These are phyloP conservation scores for Kwoniella bestiolae DNA, from an alignment of 768 basidiomycete genomes.

Conservation along the genomic window DNA sequence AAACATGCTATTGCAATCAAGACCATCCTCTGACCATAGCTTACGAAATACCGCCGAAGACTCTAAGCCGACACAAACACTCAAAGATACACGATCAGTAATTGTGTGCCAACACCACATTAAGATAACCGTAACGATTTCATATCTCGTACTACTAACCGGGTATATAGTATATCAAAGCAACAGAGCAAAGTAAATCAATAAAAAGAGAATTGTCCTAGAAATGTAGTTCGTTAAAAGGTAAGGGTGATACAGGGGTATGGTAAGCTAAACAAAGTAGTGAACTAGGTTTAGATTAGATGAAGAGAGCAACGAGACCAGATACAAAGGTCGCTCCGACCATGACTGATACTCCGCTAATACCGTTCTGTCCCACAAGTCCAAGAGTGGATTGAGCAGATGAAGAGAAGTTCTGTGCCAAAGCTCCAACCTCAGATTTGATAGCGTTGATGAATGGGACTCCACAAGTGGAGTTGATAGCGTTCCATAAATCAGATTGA, in stretches of 20 bases:
- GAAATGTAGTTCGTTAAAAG: background rate
- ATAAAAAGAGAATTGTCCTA: background rate
- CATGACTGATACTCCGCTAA: conserved; percentile 12
- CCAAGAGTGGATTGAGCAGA: conserved; percentile 19
- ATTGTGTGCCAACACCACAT: background rate
- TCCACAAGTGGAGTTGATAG: conserved; percentile 70
- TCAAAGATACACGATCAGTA: background rate
- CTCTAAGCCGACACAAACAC: too few species aligned
- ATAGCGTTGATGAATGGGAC: conserved; percentile 63
- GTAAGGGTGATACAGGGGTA: background rate
- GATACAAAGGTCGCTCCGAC: conserved; percentile 25
- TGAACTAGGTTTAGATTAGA: conserved; percentile 7
- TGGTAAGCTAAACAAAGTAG: background rate
- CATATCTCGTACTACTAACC: conserved; percentile 8
- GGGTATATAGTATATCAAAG: conserved; percentile 1
- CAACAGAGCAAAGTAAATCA: background rate
- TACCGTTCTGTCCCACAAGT: conserved; percentile 19
- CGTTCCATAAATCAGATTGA: conserved; percentile 70
- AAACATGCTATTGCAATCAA: too few species aligned
- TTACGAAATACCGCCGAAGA: too few species aligned
- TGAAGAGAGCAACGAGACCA: conserved; percentile 30
- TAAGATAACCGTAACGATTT: background rate
- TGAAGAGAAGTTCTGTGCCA: conserved; percentile 33
- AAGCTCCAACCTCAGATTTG: conserved; percentile 50
- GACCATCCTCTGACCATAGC: too few species aligned